These are phyloP conservation scores for Sporothrix pallida DNA, from an alignment of 2,329 filamentous ascomycete species.

Conservation along the genomic window DNA sequence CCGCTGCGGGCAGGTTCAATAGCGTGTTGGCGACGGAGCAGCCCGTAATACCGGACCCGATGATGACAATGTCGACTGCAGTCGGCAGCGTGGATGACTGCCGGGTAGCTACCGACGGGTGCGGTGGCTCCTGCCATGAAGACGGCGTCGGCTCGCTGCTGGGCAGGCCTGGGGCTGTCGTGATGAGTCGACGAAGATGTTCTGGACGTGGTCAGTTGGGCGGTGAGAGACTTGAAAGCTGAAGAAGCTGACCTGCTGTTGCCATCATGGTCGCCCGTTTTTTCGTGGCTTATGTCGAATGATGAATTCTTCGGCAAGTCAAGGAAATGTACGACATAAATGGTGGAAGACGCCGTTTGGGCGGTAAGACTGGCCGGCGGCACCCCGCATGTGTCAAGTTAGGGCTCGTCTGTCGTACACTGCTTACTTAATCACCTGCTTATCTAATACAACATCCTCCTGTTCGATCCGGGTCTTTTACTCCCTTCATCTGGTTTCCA, in stretches of 20 bases:
- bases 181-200: not conserved
- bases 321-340: too few species aligned
- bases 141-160: conserved; percentile 46
- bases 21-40: conserved; percentile 44
- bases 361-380: too few species aligned
- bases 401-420: too few species aligned
- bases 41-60: conserved; percentile 49
- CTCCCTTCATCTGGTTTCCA: too few species aligned
- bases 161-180: conserved; percentile 39
- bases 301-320: too few species aligned
- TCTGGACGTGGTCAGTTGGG: not conserved
- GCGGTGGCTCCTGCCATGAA: conserved; percentile 42
- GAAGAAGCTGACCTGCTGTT: not conserved
- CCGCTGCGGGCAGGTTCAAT: conserved; percentile 30
- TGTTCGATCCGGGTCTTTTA: too few species aligned
- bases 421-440: too few species aligned
- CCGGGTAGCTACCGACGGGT: conserved; percentile 38
- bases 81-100: conserved; percentile 32
- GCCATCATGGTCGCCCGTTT: not conserved
- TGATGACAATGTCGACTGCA: conserved; percentile 44
- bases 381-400: too few species aligned
- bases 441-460: too few species aligned
- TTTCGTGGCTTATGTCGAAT: too few species aligned
- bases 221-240: not conserved
- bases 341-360: too few species aligned